Percentiles rank a stretch among this genome's conserved stretches.
These are phyloP conservation scores for Wallacemonas sp. DNA, from an alignment of 208 protist genomes.

Conservation along the genomic window DNA sequence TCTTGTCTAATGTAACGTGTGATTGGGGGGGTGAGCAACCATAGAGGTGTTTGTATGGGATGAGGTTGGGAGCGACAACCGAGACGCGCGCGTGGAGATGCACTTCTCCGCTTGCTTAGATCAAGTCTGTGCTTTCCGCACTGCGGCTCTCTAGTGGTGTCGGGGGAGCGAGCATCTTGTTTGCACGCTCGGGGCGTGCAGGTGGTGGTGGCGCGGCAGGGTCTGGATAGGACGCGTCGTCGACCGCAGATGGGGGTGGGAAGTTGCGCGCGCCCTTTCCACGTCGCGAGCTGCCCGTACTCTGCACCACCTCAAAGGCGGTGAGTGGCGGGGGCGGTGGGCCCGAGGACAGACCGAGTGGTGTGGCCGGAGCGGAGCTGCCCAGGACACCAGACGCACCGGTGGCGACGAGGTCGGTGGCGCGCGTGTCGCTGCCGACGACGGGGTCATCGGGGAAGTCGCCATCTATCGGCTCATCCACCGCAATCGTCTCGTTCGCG, in stretches of 20 bases:
- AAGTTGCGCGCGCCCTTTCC: not conserved
- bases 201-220: not conserved
- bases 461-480: slow-evolving; percentile 5
- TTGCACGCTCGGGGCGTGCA: not conserved
- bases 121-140: slow-evolving; percentile 30
- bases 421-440: not conserved
- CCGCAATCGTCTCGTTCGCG: slow-evolving; percentile 7
- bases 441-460: not conserved
- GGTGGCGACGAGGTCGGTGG: not conserved
- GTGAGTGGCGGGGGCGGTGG: slow-evolving; percentile 1
- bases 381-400: no score
- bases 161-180: slow-evolving; percentile 39
- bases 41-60: no score
- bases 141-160: slow-evolving; percentile 29
- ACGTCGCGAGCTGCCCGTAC: not conserved
- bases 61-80: no score
- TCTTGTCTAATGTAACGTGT: no score
- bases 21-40: no score
- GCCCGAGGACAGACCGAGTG: not conserved
- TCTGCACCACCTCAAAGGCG: slow-evolving; percentile 1
- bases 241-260: not conserved
- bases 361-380: not conserved
- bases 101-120: not conserved
- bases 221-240: not conserved
- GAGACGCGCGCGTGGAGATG: no score